These are phyloP conservation scores for Globisporangium cystogenes DNA, from an alignment of 352 stramenopile species.

Conservation along the genomic window DNA sequence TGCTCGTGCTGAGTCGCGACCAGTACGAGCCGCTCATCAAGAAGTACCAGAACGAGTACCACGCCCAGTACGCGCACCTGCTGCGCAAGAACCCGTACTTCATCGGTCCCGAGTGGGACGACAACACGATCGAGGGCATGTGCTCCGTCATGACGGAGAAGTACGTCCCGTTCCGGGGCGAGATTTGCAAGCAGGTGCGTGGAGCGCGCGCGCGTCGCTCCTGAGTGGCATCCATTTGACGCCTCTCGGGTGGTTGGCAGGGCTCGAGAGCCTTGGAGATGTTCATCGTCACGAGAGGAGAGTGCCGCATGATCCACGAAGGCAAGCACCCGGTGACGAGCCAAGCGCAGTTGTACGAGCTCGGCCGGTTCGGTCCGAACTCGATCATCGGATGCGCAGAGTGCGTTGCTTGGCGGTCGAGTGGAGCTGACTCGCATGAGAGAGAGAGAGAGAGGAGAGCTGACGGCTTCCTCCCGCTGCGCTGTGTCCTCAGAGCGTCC, in stretches of 20 bases:
- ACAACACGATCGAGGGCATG: conserved; percentile 80
- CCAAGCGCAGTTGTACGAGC: conserved; percentile 47
- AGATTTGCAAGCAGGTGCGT: conserved; percentile 74
- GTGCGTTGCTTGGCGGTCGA: conserved; percentile 25
- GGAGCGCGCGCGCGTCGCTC: not conserved
- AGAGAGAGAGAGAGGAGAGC: not conserved
- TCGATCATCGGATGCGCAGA: conserved; percentile 77
- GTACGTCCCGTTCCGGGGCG: conserved; percentile 56
- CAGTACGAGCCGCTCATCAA: conserved; percentile 80
- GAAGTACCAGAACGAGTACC: conserved; percentile 82
- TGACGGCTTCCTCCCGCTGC: too few species aligned
- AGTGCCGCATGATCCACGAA: conserved; percentile 72
- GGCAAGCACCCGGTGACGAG: conserved; percentile 72
- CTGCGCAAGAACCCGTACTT: conserved; percentile 77
- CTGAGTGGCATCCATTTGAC: not conserved
- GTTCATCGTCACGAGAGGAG: conserved; percentile 68
- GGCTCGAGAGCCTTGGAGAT: conserved; percentile 66
- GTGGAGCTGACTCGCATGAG: not conserved
- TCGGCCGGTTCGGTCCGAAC: conserved; percentile 68
- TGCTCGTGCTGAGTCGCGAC: conserved; percentile 70
- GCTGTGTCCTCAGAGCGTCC: conserved; percentile 70
- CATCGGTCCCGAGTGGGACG: conserved; percentile 70
- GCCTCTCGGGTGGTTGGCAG: conserved; percentile 9
- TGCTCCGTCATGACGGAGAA: conserved; percentile 84
- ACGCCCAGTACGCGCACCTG: conserved; percentile 74